A percentile compares a stretch with the other conserved stretches of the same genome.
Evolutionary conservation across 1,139 yeast genomes (phyloP).

Genomic region (Taphrina deformans): DNA sequence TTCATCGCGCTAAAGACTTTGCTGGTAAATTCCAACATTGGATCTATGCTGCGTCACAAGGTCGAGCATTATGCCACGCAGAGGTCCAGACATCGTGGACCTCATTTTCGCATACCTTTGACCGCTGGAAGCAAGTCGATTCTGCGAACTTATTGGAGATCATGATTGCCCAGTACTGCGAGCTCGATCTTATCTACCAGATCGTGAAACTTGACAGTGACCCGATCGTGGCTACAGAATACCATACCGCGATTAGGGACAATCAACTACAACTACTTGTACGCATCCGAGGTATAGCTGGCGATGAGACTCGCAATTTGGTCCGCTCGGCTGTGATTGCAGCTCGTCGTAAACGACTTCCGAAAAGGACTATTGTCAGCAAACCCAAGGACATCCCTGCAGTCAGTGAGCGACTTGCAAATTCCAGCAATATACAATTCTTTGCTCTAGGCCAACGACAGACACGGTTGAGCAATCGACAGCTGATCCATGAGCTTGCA

Average conservation of each 20-base stretch:
- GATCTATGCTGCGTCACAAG: not conserved
- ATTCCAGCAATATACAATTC: slow-evolving; percentile 3
- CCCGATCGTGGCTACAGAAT: slow-evolving; percentile 27
- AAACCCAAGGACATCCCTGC: not conserved
- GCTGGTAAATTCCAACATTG: not conserved
- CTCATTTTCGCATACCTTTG: slow-evolving; percentile 3
- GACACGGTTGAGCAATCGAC: slow-evolving; percentile 17
- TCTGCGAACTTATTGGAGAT: slow-evolving; percentile 17
- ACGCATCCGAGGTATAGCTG: slow-evolving; percentile 12
- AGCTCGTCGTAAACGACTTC: slow-evolving; percentile 17
- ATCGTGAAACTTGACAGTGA: slow-evolving; percentile 21
- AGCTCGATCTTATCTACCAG: slow-evolving; percentile 29
- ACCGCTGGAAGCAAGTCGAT: slow-evolving; percentile 25
- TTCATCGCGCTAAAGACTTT: not conserved
- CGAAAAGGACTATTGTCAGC: not conserved
- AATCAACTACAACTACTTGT: slow-evolving; percentile 23
- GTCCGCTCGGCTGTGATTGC: slow-evolving; percentile 8
- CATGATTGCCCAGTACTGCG: slow-evolving; percentile 33
- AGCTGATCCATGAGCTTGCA: slow-evolving; percentile 34
- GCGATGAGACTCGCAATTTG: slow-evolving; percentile 8
- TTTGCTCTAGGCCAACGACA: slow-evolving; percentile 14
- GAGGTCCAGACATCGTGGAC: slow-evolving; percentile 3
- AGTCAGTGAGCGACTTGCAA: not conserved
- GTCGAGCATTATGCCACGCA: not conserved
- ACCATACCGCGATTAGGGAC: slow-evolving; percentile 21